Percentiles rank a stretch among this genome's conserved stretches.
These are phyloP conservation scores for Neurospora sp. DNA, from an alignment of 495 filamentous ascomycete species.

Conservation along the genomic window DNA sequence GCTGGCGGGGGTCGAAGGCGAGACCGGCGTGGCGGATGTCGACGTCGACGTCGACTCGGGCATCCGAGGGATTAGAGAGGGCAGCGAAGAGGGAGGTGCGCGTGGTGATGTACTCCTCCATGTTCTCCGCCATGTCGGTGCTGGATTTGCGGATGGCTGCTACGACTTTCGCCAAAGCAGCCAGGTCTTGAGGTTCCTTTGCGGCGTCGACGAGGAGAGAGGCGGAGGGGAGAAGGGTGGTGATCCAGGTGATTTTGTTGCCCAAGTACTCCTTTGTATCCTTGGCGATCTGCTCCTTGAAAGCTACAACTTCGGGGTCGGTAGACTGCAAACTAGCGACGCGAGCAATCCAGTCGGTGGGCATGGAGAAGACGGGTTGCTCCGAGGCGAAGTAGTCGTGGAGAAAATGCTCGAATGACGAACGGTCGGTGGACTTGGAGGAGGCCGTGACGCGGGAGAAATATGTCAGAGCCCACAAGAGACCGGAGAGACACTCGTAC, in stretches of 20 bases:
- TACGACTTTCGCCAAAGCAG: not conserved
- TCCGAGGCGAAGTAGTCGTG: not conserved
- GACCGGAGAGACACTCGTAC: not conserved
- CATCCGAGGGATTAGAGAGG: not conserved
- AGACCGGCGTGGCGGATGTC: not conserved
- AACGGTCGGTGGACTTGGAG: not conserved
- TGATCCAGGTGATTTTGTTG: not conserved
- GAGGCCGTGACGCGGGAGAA: not conserved
- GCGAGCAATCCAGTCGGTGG: not conserved
- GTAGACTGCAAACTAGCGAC: not conserved
- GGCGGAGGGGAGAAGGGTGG: not conserved
- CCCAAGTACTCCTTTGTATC: not conserved
- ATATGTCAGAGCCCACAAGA: not conserved
- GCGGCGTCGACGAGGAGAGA: not conserved
- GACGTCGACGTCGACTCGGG: not conserved
- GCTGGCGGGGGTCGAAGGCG: not conserved
- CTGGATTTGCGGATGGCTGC: not conserved
- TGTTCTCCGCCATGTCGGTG: not conserved
- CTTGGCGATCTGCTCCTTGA: not conserved
- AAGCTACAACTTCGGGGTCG: not conserved
- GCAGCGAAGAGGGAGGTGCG: not conserved
- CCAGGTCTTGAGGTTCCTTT: not conserved
- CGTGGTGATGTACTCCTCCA: not conserved
- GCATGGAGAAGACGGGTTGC: not conserved
- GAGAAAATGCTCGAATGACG: not conserved